Evolutionary conservation across 805 yeast species (phyloP).

Genomic region (Kazachstania africana): DNA sequence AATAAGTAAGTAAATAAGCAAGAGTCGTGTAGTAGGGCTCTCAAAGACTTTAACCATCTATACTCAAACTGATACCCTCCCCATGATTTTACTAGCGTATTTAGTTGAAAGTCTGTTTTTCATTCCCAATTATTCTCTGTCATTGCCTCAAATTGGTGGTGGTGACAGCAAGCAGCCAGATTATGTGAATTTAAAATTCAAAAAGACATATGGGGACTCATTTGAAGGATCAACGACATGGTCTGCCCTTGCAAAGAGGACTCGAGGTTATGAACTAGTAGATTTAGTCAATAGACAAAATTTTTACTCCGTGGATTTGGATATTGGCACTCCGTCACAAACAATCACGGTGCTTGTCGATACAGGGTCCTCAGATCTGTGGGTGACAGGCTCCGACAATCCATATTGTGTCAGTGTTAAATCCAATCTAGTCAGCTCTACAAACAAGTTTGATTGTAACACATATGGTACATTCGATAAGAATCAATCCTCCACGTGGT

Average conservation of each 20-base stretch:
- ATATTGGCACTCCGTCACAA: conserved; percentile 48
- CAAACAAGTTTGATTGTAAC: conserved; percentile 27
- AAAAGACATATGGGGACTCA: conserved; percentile 15
- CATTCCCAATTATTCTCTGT: too few species aligned
- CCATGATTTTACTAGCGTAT: too few species aligned
- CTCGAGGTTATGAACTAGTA: conserved; percentile 24
- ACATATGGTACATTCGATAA: conserved; percentile 28
- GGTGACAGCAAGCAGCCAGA: too few species aligned
- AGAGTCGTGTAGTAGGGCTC: too few species aligned
- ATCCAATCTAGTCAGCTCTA: background rate
- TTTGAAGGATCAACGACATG: conserved; percentile 3
- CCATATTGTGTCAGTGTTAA: conserved; percentile 31
- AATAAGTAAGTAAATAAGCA: too few species aligned
- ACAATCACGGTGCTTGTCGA: conserved; percentile 45
- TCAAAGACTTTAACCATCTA: too few species aligned
- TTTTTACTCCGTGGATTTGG: conserved; percentile 35
- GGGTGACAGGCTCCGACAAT: conserved; percentile 37
- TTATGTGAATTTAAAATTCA: conserved; percentile 12
- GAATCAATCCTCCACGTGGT: conserved; percentile 13
- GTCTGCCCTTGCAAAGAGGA: conserved; percentile 14
- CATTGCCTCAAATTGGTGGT: too few species aligned
- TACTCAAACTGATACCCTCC: too few species aligned
- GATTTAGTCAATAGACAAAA: conserved; percentile 29
- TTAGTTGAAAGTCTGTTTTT: too few species aligned
- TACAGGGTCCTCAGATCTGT: conserved; percentile 66